Percentiles rank a stretch among this genome's conserved stretches.
Conservation (phyloP, 2,329 filamentous ascomycete genomes). For the Hymenoscyphus fraxineus region DNA sequence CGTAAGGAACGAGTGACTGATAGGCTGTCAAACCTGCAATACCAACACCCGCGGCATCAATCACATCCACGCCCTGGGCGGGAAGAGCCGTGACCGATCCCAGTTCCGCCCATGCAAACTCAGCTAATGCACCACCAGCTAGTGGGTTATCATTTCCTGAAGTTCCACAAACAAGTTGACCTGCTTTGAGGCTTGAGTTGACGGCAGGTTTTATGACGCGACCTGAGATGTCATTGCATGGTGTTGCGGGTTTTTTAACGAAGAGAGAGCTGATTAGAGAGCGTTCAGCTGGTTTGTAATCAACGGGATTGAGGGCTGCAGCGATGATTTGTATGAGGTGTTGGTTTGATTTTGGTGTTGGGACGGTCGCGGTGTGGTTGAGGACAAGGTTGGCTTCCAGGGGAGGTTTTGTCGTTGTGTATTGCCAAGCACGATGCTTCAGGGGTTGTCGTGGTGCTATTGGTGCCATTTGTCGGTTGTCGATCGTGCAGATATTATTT, state of each 20-base stretch:
- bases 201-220: slow-evolving; percentile 31
- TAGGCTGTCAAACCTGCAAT: slow-evolving; percentile 39
- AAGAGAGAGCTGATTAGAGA: slow-evolving; percentile 39
- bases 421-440: slow-evolving; percentile 14
- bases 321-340: slow-evolving; percentile 42
- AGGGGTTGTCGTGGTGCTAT: background rate
- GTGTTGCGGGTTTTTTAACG: slow-evolving; percentile 42
- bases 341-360: slow-evolving; percentile 11
- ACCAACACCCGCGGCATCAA: slow-evolving; percentile 40
- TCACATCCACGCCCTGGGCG: slow-evolving; percentile 34
- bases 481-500: too few relatives aligned
- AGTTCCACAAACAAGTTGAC: slow-evolving; percentile 41
- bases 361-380: slow-evolving; percentile 10
- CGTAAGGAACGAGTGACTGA: slow-evolving; percentile 41
- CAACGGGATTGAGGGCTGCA: slow-evolving; percentile 56
- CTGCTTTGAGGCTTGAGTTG: slow-evolving; percentile 33
- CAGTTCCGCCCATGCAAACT: slow-evolving; percentile 8
- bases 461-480: too few relatives aligned
- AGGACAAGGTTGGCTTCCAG: slow-evolving; percentile 12
- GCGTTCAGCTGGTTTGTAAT: slow-evolving; percentile 59
- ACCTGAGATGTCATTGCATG: slow-evolving; percentile 41
- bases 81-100: background rate
- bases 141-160: slow-evolving; percentile 22
- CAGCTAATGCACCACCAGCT: slow-evolving; percentile 25
- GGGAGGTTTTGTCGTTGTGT: slow-evolving; percentile 11